Base-by-base conservation (phyloP, 2,329 filamentous ascomycete genomes). In the Penicillium sp. region DNA sequence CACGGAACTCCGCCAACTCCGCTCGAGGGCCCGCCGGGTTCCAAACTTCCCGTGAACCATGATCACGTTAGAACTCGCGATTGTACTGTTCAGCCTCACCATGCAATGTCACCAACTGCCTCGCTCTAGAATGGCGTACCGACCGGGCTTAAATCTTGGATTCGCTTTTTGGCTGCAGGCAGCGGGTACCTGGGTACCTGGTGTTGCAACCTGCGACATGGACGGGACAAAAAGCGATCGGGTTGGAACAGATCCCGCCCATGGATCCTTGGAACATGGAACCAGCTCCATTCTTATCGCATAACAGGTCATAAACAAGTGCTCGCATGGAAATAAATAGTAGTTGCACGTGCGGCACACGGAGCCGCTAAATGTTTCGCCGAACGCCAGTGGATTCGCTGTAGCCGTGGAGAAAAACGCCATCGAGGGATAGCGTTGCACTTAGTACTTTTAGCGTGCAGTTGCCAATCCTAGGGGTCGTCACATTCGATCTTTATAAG, bases 301-400 rank as follows among this genome's bases (percentile, higher is more conserved):
- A 34, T 16, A 34, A n/a, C n/a, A n/a, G n/a, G n/a, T n/a, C n/a
- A n/a, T n/a, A n/a, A n/a, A n/a, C n/a, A n/a, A n/a, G n/a, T n/a
- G n/a, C n/a, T n/a, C 14, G 7, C 31, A 18, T 34, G 4, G 31
- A 18, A 34, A 18, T 34, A 16, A 10, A 18, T 34, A 4, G 31
- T 11, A 34, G 31, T 8, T 34, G 31, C 46, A 49, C 46, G 46
- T 49, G 46, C 38, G 42, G 46, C 42, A 42, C 46, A 49, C 46
- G 46, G 46, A 49, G 42, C 46, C 46, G 46, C 46, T 20, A 28
- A 20, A 44, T 49, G 46, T 49, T 44, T 49, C 46, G 42, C 42
- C 46, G 38, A 49, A 49, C 26, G 46, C 46, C 28, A 41, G 47
- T 49, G 47, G 47, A 46, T 46, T 49, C 42, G 42, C 47, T 44